These are phyloP conservation scores for Paraconiothyrium brasiliense DNA, from an alignment of 2,329 filamentous ascomycete species.

Conservation along the genomic window DNA sequence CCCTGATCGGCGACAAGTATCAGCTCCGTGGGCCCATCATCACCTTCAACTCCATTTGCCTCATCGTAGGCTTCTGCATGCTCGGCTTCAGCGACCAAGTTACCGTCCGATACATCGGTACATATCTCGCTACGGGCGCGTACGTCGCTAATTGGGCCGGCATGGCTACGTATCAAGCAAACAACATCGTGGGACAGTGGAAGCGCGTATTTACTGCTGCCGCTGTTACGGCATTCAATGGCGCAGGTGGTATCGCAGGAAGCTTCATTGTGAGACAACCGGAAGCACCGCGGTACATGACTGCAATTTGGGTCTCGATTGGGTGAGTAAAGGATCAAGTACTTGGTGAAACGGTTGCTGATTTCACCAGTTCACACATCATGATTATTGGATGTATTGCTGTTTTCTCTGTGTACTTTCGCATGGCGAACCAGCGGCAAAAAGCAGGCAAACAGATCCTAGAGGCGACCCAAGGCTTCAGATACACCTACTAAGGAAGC, in stretches of 20 bases:
- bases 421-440: conserved; percentile 60
- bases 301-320: conserved; percentile 74
- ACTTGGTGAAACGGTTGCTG: conserved; percentile 30
- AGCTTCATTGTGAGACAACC: conserved; percentile 70
- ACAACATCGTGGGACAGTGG: conserved; percentile 65
- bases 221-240: conserved; percentile 68
- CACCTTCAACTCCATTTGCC: conserved; percentile 68
- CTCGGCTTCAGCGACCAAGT: conserved; percentile 69
- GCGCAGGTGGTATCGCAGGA: conserved; percentile 71
- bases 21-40: conserved; percentile 70
- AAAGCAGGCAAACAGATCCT: conserved; percentile 58
- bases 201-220: conserved; percentile 71
- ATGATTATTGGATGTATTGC: conserved; percentile 65
- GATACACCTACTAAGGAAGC: conserved; percentile 53
- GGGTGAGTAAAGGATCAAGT: conserved; percentile 47
- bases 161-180: conserved; percentile 65
- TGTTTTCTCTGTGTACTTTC: conserved; percentile 64
- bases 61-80: conserved; percentile 72
- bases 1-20: conserved; percentile 68
- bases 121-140: conserved; percentile 72
- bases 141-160: conserved; percentile 77
- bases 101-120: conserved; percentile 70
- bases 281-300: conserved; percentile 70
- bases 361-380: conserved; percentile 57
- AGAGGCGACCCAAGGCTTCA: conserved; percentile 60